Conservation (phyloP, 768 basidiomycete species). For the Kwoniella sp. region DNA sequence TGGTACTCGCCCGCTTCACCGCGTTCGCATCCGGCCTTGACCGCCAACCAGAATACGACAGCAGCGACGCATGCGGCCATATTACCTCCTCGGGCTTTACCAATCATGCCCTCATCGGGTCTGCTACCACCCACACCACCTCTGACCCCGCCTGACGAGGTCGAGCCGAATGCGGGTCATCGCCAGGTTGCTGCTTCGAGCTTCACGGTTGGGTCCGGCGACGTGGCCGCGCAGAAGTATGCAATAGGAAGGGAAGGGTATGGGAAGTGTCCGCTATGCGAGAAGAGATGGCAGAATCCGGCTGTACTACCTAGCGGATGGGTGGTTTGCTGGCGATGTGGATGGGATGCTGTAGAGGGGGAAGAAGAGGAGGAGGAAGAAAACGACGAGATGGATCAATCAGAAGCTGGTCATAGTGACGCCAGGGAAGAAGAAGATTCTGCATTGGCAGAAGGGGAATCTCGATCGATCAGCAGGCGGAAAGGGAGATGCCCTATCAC, state of each 20-base stretch:
- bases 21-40: slow-evolving; percentile 62
- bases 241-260: slow-evolving; percentile 67
- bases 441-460: background rate
- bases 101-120: slow-evolving; percentile 64
- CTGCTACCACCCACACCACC: slow-evolving; percentile 35
- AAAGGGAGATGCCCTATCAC: slow-evolving; percentile 84
- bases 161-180: background rate
- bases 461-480: slow-evolving; percentile 10
- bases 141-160: slow-evolving; percentile 18
- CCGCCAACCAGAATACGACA: slow-evolving; percentile 59
- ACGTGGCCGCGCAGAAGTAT: slow-evolving; percentile 47
- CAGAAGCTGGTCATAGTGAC: too few species aligned
- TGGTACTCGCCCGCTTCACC: slow-evolving; percentile 96
- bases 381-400: slow-evolving; percentile 23
- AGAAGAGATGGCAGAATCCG: slow-evolving; percentile 73
- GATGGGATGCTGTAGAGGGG: slow-evolving; percentile 76
- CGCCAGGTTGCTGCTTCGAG: background rate
- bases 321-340: slow-evolving; percentile 92
- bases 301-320: slow-evolving; percentile 90
- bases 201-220: background rate
- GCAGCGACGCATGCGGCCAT: slow-evolving; percentile 59
- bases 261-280: slow-evolving; percentile 85
- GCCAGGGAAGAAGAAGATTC: too few species aligned
- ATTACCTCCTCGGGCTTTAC: slow-evolving; percentile 74
- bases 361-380: slow-evolving; percentile 36